Conservation (phyloP, 1,139 yeast genomes). For the Candida tunisiensis region DNA sequence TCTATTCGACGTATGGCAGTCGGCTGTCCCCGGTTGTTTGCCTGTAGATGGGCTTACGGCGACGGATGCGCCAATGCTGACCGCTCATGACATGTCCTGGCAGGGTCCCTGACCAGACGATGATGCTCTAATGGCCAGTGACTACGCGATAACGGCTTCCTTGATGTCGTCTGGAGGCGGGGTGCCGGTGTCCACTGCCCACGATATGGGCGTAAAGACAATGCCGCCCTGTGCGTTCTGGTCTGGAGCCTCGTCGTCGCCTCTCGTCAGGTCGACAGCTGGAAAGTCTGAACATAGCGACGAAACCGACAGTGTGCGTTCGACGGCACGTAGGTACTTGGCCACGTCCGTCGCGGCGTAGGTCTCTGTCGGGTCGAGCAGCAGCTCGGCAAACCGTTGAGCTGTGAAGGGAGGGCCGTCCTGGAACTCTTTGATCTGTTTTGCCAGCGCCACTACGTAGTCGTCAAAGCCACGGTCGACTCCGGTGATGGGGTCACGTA, state of each 20-base stretch:
- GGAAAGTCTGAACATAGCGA: conserved; percentile 17
- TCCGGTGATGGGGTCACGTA: too few species aligned
- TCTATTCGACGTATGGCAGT: too few species aligned
- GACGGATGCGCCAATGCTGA: too few species aligned
- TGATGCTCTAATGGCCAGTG: too few species aligned
- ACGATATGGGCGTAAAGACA: conserved; percentile 12
- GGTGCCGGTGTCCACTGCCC: conserved; percentile 15
- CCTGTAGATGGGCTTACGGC: too few species aligned
- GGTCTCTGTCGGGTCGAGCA: conserved; percentile 26
- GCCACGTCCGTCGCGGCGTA: conserved; percentile 17
- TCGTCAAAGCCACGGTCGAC: too few species aligned
- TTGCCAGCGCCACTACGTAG: too few species aligned
- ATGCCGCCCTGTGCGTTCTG: conserved; percentile 3
- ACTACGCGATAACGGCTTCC: too few species aligned
- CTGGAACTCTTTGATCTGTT: conserved; percentile 17
- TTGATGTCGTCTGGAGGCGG: too few species aligned
- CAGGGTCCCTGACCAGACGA: too few species aligned
- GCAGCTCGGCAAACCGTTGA: conserved; percentile 36
- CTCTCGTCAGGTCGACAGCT: conserved; percentile 3
- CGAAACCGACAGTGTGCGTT: conserved; percentile 18
- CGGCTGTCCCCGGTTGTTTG: too few species aligned
- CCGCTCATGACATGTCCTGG: too few species aligned
- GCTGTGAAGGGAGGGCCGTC: conserved; percentile 41
- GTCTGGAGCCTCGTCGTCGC: conserved; percentile 1
- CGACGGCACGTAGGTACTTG: conserved; percentile 23